A percentile compares a stretch with the other conserved stretches of the same genome.
These are phyloP conservation scores for Flaveria bidentis DNA, from an alignment of 129 eudicot species.

Conservation along the genomic window DNA sequence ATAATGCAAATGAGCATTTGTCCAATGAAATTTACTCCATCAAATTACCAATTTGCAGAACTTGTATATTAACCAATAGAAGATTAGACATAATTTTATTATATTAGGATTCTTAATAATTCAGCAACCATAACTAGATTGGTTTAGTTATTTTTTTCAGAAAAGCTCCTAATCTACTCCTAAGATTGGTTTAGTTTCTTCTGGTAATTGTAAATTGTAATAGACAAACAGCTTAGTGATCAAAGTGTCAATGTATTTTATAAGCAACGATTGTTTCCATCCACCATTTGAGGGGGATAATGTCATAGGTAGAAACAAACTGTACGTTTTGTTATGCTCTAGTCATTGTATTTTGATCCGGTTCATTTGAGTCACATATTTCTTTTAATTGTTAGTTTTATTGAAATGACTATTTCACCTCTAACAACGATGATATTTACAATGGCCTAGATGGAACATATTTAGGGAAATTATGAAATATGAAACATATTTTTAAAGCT, in stretches of 20 bases:
- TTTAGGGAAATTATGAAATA: background rate
- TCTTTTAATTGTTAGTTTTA: too few species aligned
- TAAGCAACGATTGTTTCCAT: too few species aligned
- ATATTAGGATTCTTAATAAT: too few species aligned
- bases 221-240: background rate
- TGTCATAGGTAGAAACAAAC: too few species aligned
- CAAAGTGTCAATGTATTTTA: background rate
- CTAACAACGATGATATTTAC: background rate
- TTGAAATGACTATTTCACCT: background rate
- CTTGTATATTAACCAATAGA: background rate
- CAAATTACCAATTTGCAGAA: conserved; percentile 1
- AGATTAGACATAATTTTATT: background rate
- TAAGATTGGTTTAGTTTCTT: background rate
- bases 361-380: background rate
- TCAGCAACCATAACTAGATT: too few species aligned
- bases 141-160: too few species aligned
- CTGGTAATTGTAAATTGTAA: too few species aligned
- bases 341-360: background rate
- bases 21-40: background rate
- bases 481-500: background rate
- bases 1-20: background rate
- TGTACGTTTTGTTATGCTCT: background rate
- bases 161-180: too few species aligned
- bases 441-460: background rate
- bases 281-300: too few species aligned